Conservation (phyloP, 164 flowering plant species). For the Magnolia sinica region DNA sequence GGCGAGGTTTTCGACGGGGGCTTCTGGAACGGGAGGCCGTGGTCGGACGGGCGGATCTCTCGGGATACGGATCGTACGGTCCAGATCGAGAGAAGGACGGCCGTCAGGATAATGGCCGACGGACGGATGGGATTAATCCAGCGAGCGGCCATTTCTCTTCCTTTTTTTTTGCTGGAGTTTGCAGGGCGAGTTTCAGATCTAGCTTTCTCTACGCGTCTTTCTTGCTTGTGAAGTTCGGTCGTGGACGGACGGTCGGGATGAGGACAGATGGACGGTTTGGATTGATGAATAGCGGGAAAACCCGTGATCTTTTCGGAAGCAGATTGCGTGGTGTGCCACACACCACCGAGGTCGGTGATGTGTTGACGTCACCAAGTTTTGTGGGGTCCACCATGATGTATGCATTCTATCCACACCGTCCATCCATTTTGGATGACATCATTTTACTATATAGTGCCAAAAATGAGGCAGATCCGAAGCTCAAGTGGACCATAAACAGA, state of each 20-base stretch:
- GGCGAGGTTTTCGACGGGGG: background rate
- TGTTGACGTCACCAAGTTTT: too few relatives aligned
- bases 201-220: background rate
- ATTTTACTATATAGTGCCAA: too few relatives aligned
- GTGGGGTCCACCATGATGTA: too few relatives aligned
- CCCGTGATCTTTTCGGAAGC: background rate
- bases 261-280: background rate
- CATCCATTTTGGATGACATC: too few relatives aligned
- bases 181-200: background rate
- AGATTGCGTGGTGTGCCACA: too few relatives aligned
- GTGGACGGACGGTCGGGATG: background rate
- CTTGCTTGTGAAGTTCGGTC: background rate
- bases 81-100: background rate
- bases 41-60: constrained; percentile 10
- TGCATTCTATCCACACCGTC: too few relatives aligned
- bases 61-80: background rate
- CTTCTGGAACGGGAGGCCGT: constrained; percentile 4
- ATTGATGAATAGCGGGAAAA: background rate
- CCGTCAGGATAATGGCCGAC: background rate
- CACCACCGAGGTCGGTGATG: too few relatives aligned
- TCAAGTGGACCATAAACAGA: too few relatives aligned
- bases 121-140: constrained; percentile 1
- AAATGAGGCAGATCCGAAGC: too few relatives aligned
- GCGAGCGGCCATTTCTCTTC: background rate
- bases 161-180: background rate